Evolutionary conservation across 2,329 filamentous ascomycete species (phyloP).

Genomic region (Penicillium sp.): DNA sequence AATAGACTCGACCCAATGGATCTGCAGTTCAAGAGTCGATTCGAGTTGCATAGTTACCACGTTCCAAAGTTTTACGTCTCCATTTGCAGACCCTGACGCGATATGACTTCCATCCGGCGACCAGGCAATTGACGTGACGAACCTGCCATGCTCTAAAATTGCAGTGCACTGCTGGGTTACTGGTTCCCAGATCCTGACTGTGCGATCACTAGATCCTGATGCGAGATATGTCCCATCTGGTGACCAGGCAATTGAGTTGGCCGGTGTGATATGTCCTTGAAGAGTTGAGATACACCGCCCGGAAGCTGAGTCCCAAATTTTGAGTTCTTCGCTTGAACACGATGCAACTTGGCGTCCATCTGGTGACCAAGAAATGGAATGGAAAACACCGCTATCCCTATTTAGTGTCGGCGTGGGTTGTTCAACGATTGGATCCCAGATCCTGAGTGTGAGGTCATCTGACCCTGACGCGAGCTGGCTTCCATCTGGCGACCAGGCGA

Average conservation of each 20-base stretch:
- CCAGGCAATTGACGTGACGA: neutral
- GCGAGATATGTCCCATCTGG: constrained; percentile 6
- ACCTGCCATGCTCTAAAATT: neutral
- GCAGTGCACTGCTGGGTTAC: neutral
- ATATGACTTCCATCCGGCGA: neutral
- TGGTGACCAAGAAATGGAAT: too few relatives aligned
- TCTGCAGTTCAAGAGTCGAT: too few relatives aligned
- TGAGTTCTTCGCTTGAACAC: too few relatives aligned
- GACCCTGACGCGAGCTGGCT: constrained; percentile 11
- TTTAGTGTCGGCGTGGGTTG: too few relatives aligned
- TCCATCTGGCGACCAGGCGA: constrained; percentile 11
- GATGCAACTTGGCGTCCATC: too few relatives aligned
- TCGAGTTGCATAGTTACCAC: too few relatives aligned
- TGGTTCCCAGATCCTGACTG: neutral
- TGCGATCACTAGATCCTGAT: constrained; percentile 3
- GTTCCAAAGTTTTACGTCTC: too few relatives aligned
- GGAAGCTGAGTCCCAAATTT: neutral
- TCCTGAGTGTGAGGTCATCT: neutral
- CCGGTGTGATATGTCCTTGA: constrained; percentile 11
- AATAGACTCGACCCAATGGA: neutral
- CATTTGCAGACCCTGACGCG: neutral
- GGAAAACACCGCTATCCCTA: too few relatives aligned
- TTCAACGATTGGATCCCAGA: neutral
- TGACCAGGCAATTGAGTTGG: constrained; percentile 6
- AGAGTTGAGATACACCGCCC: neutral